phyloP scores from a whole-genome alignment of 768 basidiomycete species.

The Mycena albidolilacea region DNA sequence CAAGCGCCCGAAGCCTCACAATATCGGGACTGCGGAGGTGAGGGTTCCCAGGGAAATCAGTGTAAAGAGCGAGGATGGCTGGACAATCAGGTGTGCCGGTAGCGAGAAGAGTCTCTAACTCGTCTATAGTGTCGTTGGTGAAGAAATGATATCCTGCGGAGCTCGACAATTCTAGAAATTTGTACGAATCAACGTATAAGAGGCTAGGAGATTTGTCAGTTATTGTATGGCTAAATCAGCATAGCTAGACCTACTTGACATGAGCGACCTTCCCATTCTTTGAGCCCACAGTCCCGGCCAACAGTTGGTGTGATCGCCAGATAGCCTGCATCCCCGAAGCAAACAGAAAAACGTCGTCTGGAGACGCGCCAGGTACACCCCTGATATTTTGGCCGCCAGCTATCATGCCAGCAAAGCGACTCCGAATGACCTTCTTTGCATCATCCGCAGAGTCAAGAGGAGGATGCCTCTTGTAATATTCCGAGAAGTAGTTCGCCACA shows the following conservation, averaged over 20 bases:
- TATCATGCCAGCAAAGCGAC: slow-evolving; percentile 23
- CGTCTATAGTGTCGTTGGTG: slow-evolving; percentile 54
- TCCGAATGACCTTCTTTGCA: slow-evolving; percentile 31
- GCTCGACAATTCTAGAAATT: slow-evolving; percentile 67
- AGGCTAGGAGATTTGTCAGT: slow-evolving; percentile 50
- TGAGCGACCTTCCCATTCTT: slow-evolving; percentile 62
- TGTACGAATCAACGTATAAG: slow-evolving; percentile 67
- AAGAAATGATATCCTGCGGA: slow-evolving; percentile 62
- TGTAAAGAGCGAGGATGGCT: slow-evolving; percentile 61
- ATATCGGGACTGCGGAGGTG: slow-evolving; percentile 64
- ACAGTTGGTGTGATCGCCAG: slow-evolving; percentile 62
- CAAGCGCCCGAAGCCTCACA: slow-evolving; percentile 55
- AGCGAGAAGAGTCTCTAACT: slow-evolving; percentile 52
- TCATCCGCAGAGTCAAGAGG: slow-evolving; percentile 23
- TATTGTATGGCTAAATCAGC: background rate
- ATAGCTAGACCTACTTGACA: slow-evolving; percentile 14
- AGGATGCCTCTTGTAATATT: slow-evolving; percentile 47
- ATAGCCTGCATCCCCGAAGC: slow-evolving; percentile 69
- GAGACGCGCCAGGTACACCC: slow-evolving; percentile 53
- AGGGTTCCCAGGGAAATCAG: slow-evolving; percentile 70
- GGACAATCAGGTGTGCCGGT: slow-evolving; percentile 40
- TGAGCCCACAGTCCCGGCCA: slow-evolving; percentile 45
- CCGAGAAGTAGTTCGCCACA: slow-evolving; percentile 53
- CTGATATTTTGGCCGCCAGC: slow-evolving; percentile 39
- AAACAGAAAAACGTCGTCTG: slow-evolving; percentile 65